Percentiles rank a stretch among this genome's conserved stretches.
Evolutionary conservation across 768 basidiomycete species (phyloP).

Genomic region (Paxillus ammoniavirescens): DNA sequence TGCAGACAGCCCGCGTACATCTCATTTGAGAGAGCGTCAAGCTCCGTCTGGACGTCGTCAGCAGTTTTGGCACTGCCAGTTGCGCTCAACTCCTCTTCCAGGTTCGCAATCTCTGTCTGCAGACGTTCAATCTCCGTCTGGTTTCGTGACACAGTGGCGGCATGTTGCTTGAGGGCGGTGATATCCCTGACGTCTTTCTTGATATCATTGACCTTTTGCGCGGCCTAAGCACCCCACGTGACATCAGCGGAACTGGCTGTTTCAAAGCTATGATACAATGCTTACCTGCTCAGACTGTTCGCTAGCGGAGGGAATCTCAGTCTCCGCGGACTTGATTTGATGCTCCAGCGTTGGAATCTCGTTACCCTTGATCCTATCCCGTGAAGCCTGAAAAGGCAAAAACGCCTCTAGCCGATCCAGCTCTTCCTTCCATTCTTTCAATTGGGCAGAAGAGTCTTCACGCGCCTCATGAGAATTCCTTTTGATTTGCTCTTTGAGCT

Average conservation of each 20-base stretch:
- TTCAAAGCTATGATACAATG: neutral
- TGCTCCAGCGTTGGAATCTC: constrained; percentile 71
- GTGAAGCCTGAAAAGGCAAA: constrained; percentile 52
- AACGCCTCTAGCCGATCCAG: constrained; percentile 56
- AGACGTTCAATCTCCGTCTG: constrained; percentile 60
- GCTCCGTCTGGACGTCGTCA: constrained; percentile 81
- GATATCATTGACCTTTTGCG: constrained; percentile 48
- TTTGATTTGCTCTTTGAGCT: constrained; percentile 68
- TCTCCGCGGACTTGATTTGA: constrained; percentile 57
- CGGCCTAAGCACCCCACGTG: constrained; percentile 38
- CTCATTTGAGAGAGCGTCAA: constrained; percentile 58
- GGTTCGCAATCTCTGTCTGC: constrained; percentile 53
- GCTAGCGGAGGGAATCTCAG: constrained; percentile 50
- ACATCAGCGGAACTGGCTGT: neutral
- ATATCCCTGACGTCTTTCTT: constrained; percentile 65
- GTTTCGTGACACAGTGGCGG: constrained; percentile 54
- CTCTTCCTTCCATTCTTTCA: constrained; percentile 60
- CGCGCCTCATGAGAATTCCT: constrained; percentile 47
- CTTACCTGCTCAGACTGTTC: constrained; percentile 62
- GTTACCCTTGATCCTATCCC: constrained; percentile 49
- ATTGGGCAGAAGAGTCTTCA: constrained; percentile 31
- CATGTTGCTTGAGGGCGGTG: constrained; percentile 56
- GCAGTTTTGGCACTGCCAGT: constrained; percentile 80
- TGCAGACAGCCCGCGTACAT: constrained; percentile 49
- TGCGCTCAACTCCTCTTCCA: constrained; percentile 67